These are phyloP conservation scores for Fusarium citri DNA, from an alignment of 2,329 filamentous ascomycete genomes.

Conservation along the genomic window DNA sequence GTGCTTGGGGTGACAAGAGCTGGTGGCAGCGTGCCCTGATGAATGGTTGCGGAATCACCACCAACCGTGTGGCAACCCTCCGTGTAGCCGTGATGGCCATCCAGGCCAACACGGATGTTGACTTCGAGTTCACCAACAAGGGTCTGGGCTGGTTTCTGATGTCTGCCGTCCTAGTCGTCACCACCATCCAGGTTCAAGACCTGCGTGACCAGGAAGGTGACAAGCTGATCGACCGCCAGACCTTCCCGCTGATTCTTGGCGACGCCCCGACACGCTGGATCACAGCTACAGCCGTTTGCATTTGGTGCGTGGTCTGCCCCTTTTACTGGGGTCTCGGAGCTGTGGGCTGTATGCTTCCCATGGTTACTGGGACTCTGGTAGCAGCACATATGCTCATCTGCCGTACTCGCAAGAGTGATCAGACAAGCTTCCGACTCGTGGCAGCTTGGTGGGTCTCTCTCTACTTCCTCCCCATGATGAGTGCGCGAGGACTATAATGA, in stretches of 20 bases:
- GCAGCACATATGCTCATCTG: slow-evolving; percentile 32
- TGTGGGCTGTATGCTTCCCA: slow-evolving; percentile 9
- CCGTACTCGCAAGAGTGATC: slow-evolving; percentile 19
- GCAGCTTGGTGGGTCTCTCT: slow-evolving; percentile 36
- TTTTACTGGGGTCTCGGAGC: slow-evolving; percentile 29
- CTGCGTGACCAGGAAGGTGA: slow-evolving; percentile 44
- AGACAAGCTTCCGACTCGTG: slow-evolving; percentile 32
- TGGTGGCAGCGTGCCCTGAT: slow-evolving; percentile 43
- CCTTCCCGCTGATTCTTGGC: slow-evolving; percentile 40
- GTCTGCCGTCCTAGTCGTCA: slow-evolving; percentile 38
- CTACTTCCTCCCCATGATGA: slow-evolving; percentile 36
- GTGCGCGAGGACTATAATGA: slow-evolving; percentile 4
- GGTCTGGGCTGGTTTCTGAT: slow-evolving; percentile 36
- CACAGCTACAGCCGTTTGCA: slow-evolving; percentile 22
- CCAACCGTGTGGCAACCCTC: slow-evolving; percentile 37
- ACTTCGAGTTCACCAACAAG: slow-evolving; percentile 30
- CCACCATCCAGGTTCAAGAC: slow-evolving; percentile 44
- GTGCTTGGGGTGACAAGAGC: slow-evolving; percentile 47
- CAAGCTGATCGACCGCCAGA: slow-evolving; percentile 37
- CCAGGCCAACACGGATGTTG: neutral
- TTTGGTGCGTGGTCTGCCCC: slow-evolving; percentile 38
- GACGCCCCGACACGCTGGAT: slow-evolving; percentile 38
- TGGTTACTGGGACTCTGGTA: slow-evolving; percentile 11
- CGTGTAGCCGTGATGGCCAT: slow-evolving; percentile 22
- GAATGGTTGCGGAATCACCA: slow-evolving; percentile 39